These are phyloP conservation scores for Apiotrichum gamsii DNA, from an alignment of 1,284 basidiomycete species.

Conservation along the genomic window DNA sequence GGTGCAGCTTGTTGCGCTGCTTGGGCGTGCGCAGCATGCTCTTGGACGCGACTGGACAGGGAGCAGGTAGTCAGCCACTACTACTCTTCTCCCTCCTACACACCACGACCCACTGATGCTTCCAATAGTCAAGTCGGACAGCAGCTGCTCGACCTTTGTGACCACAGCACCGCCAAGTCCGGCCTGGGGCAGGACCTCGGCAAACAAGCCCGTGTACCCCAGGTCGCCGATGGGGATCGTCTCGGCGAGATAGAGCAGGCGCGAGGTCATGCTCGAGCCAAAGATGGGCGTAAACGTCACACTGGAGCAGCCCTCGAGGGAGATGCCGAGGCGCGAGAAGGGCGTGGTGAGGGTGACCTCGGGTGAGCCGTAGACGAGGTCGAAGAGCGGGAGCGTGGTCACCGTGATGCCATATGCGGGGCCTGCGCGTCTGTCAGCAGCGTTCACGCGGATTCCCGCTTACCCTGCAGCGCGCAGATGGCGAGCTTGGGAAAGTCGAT, in stretches of 20 bases:
- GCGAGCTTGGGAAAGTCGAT: conserved; percentile 20
- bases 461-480: conserved; percentile 11
- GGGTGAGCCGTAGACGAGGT: conserved; percentile 15
- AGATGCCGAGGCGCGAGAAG: conserved; percentile 19
- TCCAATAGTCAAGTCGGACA: conserved; percentile 11
- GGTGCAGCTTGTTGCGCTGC: conserved; percentile 3
- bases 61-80: too few species aligned
- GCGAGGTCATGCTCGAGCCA: conserved; percentile 9
- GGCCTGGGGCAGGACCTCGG: conserved; percentile 5
- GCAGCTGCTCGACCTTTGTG: conserved; percentile 1
- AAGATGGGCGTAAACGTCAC: conserved; percentile 17
- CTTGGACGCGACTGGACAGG: conserved; percentile 11
- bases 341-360: conserved; percentile 15
- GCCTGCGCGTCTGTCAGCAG: not conserved
- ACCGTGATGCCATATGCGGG: conserved; percentile 18
- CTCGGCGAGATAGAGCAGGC: conserved; percentile 17
- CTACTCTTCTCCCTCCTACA: too few species aligned
- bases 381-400: conserved; percentile 18
- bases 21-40: conserved; percentile 5
- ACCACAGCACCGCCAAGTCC: conserved; percentile 7
- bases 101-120: conserved; percentile 8
- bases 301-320: conserved; percentile 12
- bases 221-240: conserved; percentile 11
- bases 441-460: not conserved
- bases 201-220: conserved; percentile 8